Conservation (phyloP, 1,139 yeast genomes). For the Scheffersomyces lignicola region DNA sequence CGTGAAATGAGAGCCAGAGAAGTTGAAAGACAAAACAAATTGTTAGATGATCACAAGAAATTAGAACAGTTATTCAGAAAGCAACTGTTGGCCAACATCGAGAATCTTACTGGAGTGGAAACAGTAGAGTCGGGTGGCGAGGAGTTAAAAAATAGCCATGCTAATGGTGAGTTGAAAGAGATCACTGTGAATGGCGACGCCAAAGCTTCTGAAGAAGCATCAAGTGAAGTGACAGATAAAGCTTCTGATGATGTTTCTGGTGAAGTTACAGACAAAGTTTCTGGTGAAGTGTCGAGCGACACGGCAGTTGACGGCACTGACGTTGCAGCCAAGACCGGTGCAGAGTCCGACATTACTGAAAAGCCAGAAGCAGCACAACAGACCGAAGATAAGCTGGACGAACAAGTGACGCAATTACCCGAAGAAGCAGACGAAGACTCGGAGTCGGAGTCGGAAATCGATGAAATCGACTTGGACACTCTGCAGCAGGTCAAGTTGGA, state of each 20-base stretch:
- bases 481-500: constrained; percentile 18
- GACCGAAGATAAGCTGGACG: constrained; percentile 2
- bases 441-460: constrained; percentile 26
- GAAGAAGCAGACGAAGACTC: constrained; percentile 5
- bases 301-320: no score
- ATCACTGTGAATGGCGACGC: background rate
- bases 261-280: no score
- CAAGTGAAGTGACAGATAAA: no score
- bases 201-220: no score
- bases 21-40: constrained; percentile 48
- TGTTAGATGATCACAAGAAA: constrained; percentile 38
- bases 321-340: constrained; percentile 2
- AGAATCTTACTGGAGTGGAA: background rate
- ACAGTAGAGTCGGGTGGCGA: background rate
- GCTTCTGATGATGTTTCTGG: no score
- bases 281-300: no score
- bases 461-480: constrained; percentile 17
- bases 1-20: constrained; percentile 74
- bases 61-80: constrained; percentile 27
- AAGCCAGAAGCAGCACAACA: constrained; percentile 2
- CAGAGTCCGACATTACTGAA: constrained; percentile 3
- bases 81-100: constrained; percentile 11
- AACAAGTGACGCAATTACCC: constrained; percentile 1
- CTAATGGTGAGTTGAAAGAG: background rate
- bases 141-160: background rate